These are phyloP conservation scores for Daldinia bambusicola DNA, from an alignment of 495 filamentous ascomycete species.

Conservation along the genomic window DNA sequence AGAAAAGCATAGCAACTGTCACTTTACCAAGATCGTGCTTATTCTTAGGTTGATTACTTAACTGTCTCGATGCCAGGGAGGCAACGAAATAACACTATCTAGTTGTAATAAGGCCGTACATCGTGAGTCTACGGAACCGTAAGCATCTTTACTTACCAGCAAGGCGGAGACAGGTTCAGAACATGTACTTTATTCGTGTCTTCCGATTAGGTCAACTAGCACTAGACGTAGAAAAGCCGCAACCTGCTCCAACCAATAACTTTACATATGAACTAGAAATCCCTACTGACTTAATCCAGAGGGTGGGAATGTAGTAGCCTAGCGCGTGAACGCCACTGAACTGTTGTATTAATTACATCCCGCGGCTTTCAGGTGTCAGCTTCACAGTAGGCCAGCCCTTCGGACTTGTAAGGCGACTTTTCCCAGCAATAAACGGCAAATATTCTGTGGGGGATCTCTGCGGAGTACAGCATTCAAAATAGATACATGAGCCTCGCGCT, in stretches of 20 bases:
- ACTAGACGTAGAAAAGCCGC: constrained; percentile 46
- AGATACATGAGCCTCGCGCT: constrained; percentile 32
- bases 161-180: background rate
- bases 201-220: constrained; percentile 45
- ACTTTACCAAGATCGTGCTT: constrained; percentile 38
- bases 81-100: constrained; percentile 48
- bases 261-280: constrained; percentile 41
- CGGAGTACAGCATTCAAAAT: constrained; percentile 32
- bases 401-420: constrained; percentile 9
- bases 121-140: constrained; percentile 58
- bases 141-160: background rate
- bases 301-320: constrained; percentile 47
- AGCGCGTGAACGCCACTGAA: constrained; percentile 45
- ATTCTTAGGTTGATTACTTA: constrained; percentile 27
- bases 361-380: constrained; percentile 35
- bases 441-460: constrained; percentile 38
- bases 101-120: constrained; percentile 46
- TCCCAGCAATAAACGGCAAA: constrained; percentile 44
- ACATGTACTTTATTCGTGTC: constrained; percentile 41
- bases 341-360: constrained; percentile 51
- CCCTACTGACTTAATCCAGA: constrained; percentile 46
- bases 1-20: constrained; percentile 51
- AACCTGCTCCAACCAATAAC: constrained; percentile 47
- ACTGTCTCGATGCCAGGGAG: constrained; percentile 44
- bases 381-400: background rate